Conservation (phyloP, 1,284 basidiomycete species). For the Xerocomus minutiporus region DNA sequence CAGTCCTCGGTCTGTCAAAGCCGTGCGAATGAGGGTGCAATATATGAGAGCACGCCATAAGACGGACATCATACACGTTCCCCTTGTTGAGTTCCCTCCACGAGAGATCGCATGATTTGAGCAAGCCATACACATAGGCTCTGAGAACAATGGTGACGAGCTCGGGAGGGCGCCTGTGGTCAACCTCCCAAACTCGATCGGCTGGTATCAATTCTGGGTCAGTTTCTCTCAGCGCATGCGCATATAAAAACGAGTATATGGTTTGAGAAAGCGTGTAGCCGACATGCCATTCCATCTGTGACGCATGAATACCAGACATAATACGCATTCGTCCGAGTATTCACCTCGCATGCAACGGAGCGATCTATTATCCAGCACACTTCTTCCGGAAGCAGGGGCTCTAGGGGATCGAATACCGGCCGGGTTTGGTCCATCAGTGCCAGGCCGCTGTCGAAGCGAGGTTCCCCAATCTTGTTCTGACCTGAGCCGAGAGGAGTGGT, state of each 20-base stretch:
- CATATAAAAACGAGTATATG: slow-evolving; percentile 77
- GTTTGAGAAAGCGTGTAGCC: slow-evolving; percentile 85
- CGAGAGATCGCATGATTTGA: slow-evolving; percentile 80
- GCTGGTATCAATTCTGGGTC: slow-evolving; percentile 51
- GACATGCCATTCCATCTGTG: slow-evolving; percentile 81
- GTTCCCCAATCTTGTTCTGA: slow-evolving; percentile 73
- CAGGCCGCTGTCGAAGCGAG: slow-evolving; percentile 83
- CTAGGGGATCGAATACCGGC: slow-evolving; percentile 61
- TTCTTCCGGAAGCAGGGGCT: slow-evolving; percentile 66
- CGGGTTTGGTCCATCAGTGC: slow-evolving; percentile 43
- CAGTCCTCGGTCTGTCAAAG: slow-evolving; percentile 76
- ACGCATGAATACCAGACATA: slow-evolving; percentile 18
- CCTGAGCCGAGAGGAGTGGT: slow-evolving; percentile 11
- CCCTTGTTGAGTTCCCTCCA: slow-evolving; percentile 78
- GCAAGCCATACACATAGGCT: slow-evolving; percentile 64
- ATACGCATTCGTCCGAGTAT: slow-evolving; percentile 19
- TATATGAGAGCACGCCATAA: slow-evolving; percentile 9
- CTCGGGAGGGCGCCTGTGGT: slow-evolving; percentile 44
- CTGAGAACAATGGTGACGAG: slow-evolving; percentile 69
- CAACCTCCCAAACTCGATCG: slow-evolving; percentile 19
- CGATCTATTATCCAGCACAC: slow-evolving; percentile 86
- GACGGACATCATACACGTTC: slow-evolving; percentile 70
- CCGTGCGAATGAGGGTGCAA: slow-evolving; percentile 12
- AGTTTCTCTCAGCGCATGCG: slow-evolving; percentile 63
- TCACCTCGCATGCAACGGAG: slow-evolving; percentile 76